phyloP scores from a whole-genome alignment of 2,329 filamentous ascomycete genomes.

The Colletotrichum cordylinicola region DNA sequence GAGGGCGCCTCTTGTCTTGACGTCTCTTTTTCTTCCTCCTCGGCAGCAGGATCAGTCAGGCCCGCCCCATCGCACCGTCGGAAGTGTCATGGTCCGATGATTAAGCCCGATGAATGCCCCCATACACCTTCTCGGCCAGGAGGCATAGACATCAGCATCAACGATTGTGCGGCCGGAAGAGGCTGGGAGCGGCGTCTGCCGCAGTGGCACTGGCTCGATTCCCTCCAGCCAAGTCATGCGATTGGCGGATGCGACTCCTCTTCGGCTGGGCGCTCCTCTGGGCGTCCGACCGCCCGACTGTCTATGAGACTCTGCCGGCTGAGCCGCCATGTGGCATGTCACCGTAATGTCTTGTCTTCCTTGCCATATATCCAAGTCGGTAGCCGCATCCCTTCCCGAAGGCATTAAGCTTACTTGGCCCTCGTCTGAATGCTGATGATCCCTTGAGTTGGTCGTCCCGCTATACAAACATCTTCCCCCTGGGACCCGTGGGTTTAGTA shows the following conservation, averaged over 20 bases:
- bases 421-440: conserved; percentile 11
- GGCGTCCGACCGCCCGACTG: conserved; percentile 4
- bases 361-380: conserved; percentile 17
- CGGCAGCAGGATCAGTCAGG: neutral
- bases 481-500: conserved; percentile 22
- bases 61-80: neutral
- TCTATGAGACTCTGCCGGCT: neutral
- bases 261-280: conserved; percentile 8
- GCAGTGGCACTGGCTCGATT: neutral
- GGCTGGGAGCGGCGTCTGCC: conserved; percentile 2
- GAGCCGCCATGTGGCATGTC: conserved; percentile 5
- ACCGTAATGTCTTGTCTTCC: neutral
- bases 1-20: neutral
- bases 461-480: conserved; percentile 17
- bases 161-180: conserved; percentile 15
- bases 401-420: conserved; percentile 12
- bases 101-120: conserved; percentile 9
- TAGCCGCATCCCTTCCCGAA: neutral
- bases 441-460: neutral
- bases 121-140: neutral
- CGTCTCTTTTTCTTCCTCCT: neutral
- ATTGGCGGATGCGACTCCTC: conserved; percentile 11
- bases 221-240: neutral
- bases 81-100: conserved; percentile 10
- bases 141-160: conserved; percentile 2